Conservation (phyloP, 1,284 basidiomycete genomes). For the Ustilago lituana region DNA sequence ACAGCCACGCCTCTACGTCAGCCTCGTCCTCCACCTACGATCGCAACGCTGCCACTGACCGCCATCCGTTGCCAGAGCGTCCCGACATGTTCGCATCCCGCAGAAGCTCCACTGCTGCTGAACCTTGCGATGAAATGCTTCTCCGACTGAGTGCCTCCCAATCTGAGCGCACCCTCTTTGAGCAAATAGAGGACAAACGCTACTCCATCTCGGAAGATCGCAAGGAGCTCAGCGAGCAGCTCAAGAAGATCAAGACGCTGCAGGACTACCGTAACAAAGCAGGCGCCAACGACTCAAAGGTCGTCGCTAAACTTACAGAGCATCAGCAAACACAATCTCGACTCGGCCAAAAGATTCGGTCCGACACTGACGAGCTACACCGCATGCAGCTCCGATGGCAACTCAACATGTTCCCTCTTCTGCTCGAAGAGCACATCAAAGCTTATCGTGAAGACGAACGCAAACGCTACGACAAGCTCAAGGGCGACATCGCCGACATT, state of each 20-base stretch:
- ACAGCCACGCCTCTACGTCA: conserved; percentile 8
- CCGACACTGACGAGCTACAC: conserved; percentile 5
- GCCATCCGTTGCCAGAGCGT: not conserved
- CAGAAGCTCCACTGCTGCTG: not conserved
- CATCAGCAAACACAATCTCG: conserved; percentile 1
- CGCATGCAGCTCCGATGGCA: conserved; percentile 17
- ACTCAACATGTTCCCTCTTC: too few species aligned
- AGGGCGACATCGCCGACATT: too few species aligned
- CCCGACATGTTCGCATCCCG: conserved; percentile 2
- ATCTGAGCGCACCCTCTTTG: conserved; percentile 11
- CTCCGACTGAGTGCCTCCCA: not conserved
- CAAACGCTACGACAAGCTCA: conserved; percentile 6
- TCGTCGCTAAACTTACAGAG: conserved; percentile 4
- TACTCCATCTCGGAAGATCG: conserved; percentile 14
- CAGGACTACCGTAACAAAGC: conserved; percentile 14
- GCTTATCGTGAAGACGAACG: conserved; percentile 8
- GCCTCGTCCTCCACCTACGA: conserved; percentile 1
- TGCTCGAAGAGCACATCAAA: conserved; percentile 12
- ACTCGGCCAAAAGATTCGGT: conserved; percentile 16
- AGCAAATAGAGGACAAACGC: conserved; percentile 16
- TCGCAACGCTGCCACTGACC: conserved; percentile 1
- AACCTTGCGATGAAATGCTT: conserved; percentile 6
- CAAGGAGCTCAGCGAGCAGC: conserved; percentile 8
- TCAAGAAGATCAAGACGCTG: conserved; percentile 10
- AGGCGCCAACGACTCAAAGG: not conserved